Conservation (phyloP, 2,329 filamentous ascomycete genomes). For the Amphichorda felina region DNA sequence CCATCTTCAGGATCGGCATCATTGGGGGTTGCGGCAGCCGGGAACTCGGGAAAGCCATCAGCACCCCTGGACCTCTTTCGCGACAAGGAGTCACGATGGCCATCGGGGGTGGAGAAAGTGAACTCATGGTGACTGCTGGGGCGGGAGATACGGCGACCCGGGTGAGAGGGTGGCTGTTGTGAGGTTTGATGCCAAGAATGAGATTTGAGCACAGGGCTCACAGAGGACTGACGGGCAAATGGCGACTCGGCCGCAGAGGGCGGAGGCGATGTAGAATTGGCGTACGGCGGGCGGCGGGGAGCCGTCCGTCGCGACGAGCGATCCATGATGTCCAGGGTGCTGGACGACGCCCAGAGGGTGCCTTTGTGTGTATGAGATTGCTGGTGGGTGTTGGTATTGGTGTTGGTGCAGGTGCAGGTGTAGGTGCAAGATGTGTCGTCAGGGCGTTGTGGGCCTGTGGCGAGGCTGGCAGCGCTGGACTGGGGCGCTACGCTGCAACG, state of each 20-base stretch:
- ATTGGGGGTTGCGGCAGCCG: constrained; percentile 1
- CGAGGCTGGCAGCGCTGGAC: too few species aligned
- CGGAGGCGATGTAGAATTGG: constrained; percentile 16
- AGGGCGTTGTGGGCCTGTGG: too few species aligned
- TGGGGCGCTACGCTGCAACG: too few species aligned
- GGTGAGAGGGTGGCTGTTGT: background rate
- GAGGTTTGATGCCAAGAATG: constrained; percentile 1
- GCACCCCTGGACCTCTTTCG: constrained; percentile 3
- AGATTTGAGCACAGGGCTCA: constrained; percentile 17
- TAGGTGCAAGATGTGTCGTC: background rate
- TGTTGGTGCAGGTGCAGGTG: background rate
- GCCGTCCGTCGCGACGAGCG: constrained; percentile 11
- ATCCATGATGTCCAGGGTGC: constrained; percentile 17
- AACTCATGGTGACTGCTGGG: constrained; percentile 18
- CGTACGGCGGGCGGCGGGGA: constrained; percentile 1
- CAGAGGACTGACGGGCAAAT: constrained; percentile 16
- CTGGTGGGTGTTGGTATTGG: background rate
- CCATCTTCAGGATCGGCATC: constrained; percentile 28
- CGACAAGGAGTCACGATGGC: constrained; percentile 10
- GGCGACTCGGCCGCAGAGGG: constrained; percentile 17
- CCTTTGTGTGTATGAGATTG: background rate
- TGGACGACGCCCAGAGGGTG: background rate
- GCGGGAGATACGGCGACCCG: constrained; percentile 6
- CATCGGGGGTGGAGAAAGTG: background rate
- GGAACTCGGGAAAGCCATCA: background rate